A percentile compares a stretch with the other conserved stretches of the same genome.
phyloP scores from a whole-genome alignment of 345 rosid genomes.

The Mallotus nudiflorus region DNA sequence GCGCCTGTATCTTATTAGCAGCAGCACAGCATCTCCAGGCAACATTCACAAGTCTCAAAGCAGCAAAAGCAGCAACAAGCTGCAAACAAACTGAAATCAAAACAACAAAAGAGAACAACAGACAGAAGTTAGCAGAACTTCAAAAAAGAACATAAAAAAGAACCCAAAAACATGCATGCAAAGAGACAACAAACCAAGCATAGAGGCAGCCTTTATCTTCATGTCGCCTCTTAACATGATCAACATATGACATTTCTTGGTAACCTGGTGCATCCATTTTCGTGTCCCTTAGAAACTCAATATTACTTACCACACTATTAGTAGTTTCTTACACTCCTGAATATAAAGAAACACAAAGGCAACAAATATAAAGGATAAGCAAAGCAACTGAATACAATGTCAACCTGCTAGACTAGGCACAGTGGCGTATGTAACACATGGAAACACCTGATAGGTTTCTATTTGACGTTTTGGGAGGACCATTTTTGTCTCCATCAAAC shows the following conservation, averaged over 20 bases:
- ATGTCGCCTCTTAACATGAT: constrained; percentile 36
- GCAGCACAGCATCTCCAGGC: constrained; percentile 22
- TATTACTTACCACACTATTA: no score
- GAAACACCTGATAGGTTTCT: background rate
- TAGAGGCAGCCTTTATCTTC: constrained; percentile 55
- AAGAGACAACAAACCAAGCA: constrained; percentile 35
- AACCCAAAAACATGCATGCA: background rate
- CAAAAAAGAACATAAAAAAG: no score
- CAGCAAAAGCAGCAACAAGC: constrained; percentile 20
- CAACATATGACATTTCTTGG: constrained; percentile 39
- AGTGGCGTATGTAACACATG: background rate
- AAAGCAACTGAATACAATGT: background rate
- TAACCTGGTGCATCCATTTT: constrained; percentile 35
- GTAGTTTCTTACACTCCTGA: no score
- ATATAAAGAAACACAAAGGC: background rate
- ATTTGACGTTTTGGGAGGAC: background rate
- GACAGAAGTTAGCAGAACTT: no score
- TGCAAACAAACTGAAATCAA: constrained; percentile 17
- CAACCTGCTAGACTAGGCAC: no score
- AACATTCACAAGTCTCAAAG: constrained; percentile 21
- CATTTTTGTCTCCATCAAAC: background rate
- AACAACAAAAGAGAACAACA: background rate
- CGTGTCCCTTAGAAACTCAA: background rate
- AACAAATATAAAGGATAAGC: background rate
- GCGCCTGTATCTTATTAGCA: constrained; percentile 2